Evolutionary conservation across 2,329 filamentous ascomycete species (phyloP).

Genomic region (Botrytis aclada): DNA sequence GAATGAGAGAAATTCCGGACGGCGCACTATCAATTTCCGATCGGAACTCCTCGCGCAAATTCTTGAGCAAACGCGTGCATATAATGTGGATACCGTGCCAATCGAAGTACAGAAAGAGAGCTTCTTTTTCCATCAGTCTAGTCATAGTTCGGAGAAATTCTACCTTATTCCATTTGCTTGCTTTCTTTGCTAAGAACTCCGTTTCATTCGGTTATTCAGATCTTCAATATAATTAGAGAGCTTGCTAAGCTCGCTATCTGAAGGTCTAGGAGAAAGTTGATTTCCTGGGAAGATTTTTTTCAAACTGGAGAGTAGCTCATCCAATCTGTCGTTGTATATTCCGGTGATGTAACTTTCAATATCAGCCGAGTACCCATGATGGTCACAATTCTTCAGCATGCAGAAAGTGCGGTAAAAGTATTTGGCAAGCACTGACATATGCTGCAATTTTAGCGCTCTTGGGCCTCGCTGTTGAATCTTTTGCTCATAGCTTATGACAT

Average conservation of each 20-base stretch:
- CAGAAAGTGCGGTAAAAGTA: neutral
- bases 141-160: conserved; percentile 22
- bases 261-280: neutral
- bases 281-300: neutral
- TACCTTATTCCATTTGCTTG: conserved; percentile 16
- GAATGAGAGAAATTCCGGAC: neutral
- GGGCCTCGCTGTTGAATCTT: neutral
- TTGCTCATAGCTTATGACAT: neutral
- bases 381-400: neutral
- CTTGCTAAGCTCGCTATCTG: neutral
- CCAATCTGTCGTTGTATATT: neutral
- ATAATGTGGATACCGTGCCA: conserved; percentile 21
- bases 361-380: neutral
- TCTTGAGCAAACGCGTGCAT: neutral
- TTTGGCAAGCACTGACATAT: neutral
- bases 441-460: neutral
- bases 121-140: conserved; percentile 21
- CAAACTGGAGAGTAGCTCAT: neutral
- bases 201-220: neutral
- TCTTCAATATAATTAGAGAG: neutral
- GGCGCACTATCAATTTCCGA: neutral
- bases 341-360: neutral
- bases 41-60: neutral
- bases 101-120: conserved; percentile 24
- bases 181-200: conserved; percentile 11